Base-by-base conservation (phyloP, 345 rosid genomes). In the Lepidium sativum region DNA sequence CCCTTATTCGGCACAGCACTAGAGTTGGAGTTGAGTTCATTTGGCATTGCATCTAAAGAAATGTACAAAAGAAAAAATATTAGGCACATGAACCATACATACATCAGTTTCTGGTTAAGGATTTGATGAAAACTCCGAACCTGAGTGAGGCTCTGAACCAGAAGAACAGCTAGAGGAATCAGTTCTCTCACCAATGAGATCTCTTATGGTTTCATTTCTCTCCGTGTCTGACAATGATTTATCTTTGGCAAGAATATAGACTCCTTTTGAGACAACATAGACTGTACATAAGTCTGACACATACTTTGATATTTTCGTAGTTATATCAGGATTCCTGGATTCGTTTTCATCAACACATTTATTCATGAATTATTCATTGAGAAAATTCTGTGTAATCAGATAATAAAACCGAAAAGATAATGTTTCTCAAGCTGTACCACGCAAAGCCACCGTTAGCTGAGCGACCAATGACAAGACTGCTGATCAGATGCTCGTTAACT, bases 381-480 rank as follows among this genome's bases (percentile, higher is more conserved):
- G 16, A 38, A 13, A 23, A 33, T 14, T 38, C 14, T 9, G 3
- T 13, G 15, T 1, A 35, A 16, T 51, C 20, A 51, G 15, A 60
- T 63, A 11, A 18, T 31, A 0, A n/a, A 54, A 11, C 2, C 7
- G 4, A 5, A 55, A n/a, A 17, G 12, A 10, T 31, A 8, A 55
- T 6, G 9, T 29, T 55, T 14, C 7, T 27, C 3, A 63, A 32
- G 9, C 21, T 37, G 0, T 56, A 71, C 75, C 31, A 10, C 4
- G 78, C 25, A 63, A 85, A 87, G 39, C 77, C 70, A 71, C 78
- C 63, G 29, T 58, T 49, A 68, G 96, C 69, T 53, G 91, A 70
- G 57, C 85, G 85, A 68, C 98, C 98, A 35, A 92, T 78, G 62
- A 92, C 86, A 57, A 92, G 98, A 72, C 72, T 92, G 38, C 23